Evolutionary conservation across 2,329 filamentous ascomycete genomes (phyloP), one percentile per base, ranked within the genome.

Genomic region (Cytospora piceicola): DNA sequence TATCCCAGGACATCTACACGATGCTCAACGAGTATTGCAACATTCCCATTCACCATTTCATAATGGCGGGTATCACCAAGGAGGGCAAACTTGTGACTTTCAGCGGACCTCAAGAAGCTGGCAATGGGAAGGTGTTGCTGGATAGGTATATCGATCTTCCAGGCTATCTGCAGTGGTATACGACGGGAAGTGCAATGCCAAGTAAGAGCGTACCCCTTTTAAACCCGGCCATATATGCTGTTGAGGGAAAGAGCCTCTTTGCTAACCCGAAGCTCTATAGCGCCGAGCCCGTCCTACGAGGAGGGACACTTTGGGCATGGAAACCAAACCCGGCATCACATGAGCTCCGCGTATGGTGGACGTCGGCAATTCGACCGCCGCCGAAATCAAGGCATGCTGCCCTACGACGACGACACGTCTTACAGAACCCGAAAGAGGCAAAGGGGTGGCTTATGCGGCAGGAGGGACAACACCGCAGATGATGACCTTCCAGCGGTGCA

Each of bases 11-110:
- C 70, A 84, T 87, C 39, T 80, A 81, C 39, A 78, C 81, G 67
- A 83, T 82, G 30, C 74, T 88, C 14, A 77, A 81, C 20, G 80
- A 84, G 58, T 77, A 83, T 51, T 86, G 84, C 69, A 78, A 80
- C 46, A 83, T 87, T 55, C 79, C 81, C 1, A 80, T 80, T 14
- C 78, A 80, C 60, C 77, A 77, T 67, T 87, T 82, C 71, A 86
- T 87, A 68, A 77, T 87, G 39, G 83, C 81, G 14, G 80, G 79
- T 2, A 75, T 85, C 51, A 75, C 79, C 42, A 81, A 85, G 32
- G 81, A 83, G 65, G 82, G 82, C 24, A 76, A 77, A 20, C 71
- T 77, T 1, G 77, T 78, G 64, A 82, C 78, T 4, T 84, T 83
- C 63, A 77, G 79, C 3, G 81, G 81, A 3, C 81, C 82, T 0